Evolutionary conservation across 106 monocot species (phyloP), one percentile per base, ranked within the genome.

Genomic region (Apostasia ramifera): DNA sequence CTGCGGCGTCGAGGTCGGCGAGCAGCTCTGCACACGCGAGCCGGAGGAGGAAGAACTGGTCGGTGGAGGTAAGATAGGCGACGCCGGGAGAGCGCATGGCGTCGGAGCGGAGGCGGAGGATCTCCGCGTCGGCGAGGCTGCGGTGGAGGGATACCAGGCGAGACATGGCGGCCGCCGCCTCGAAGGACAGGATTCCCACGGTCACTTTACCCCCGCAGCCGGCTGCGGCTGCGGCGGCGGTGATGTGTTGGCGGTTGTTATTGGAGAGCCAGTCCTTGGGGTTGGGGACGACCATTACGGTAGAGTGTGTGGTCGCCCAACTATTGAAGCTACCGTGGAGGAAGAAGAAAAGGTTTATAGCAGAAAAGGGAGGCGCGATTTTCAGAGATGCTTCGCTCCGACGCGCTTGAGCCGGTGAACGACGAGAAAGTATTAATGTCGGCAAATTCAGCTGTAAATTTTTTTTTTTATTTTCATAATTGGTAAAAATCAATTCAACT

Each of bases 41-140:
- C 47, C 71, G 68, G 57, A 95, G 69, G 43, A 95, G 91, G 78
- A 62, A 51, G 39, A 60, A 26, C 56, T 95, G 85, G 73, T 95
- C 85, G 38, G 79, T 81, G 52, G 94, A 95, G 68, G 70, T 82
- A 15, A 95, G 76, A 70, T 88, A 88, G 26, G 83, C 74, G 8
- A 95, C 91, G 50, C 88, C 91, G 3, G 74, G 71, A 2, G 94
- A 88, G 13, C 88, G 70, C 86, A 95, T 83, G 44, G 74, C 60
- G 41, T 72, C 55, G 55, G 80, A 77, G 0, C 86, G 76, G 38
- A 97, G 84, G 47, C 49, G 45, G 11, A 57, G 40, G 26, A 97
- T 48, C 64, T 78, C 79, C 1, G 60, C 3, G 1, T 92, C 91
- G 13, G 91, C 82, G 6, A 95, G 69, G 40, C 78, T 63, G 51